These are phyloP conservation scores for Metarhizium rileyi DNA, from an alignment of 2,329 filamentous ascomycete genomes.

Conservation along the genomic window DNA sequence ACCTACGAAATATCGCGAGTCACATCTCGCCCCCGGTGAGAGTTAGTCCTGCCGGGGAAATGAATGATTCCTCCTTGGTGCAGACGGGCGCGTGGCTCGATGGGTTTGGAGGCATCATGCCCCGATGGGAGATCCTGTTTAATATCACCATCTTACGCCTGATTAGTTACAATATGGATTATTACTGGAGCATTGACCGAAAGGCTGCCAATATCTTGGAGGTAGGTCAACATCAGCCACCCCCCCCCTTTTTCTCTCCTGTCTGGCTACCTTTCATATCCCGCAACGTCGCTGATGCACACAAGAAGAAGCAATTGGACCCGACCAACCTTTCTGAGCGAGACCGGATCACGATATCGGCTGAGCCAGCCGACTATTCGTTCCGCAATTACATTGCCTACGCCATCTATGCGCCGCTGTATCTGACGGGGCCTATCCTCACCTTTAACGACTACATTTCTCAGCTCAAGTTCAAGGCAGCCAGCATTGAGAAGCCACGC, in stretches of 20 bases:
- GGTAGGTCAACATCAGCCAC: constrained; percentile 48
- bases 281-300: constrained; percentile 44
- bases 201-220: constrained; percentile 60
- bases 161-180: constrained; percentile 95
- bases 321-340: constrained; percentile 76
- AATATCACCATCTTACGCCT: constrained; percentile 88
- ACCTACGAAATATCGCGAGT: constrained; percentile 51
- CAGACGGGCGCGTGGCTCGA: constrained; percentile 67
- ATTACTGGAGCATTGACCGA: constrained; percentile 78
- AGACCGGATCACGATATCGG: constrained; percentile 72
- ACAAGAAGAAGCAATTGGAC: constrained; percentile 97
- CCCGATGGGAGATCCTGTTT: constrained; percentile 94
- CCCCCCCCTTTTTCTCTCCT: too few relatives aligned
- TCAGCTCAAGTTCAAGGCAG: constrained; percentile 64
- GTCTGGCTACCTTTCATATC: neutral
- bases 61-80: constrained; percentile 33
- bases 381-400: constrained; percentile 89
- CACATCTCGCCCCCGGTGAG: constrained; percentile 28
- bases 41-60: neutral
- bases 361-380: constrained; percentile 58
- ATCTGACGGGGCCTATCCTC: constrained; percentile 84
- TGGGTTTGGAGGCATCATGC: constrained; percentile 69
- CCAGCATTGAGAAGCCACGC: constrained; percentile 59
- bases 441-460: constrained; percentile 98
- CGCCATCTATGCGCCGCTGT: constrained; percentile 82